Evolutionary conservation across 768 basidiomycete genomes (phyloP).

Genomic region (Tulasnella sp.): DNA sequence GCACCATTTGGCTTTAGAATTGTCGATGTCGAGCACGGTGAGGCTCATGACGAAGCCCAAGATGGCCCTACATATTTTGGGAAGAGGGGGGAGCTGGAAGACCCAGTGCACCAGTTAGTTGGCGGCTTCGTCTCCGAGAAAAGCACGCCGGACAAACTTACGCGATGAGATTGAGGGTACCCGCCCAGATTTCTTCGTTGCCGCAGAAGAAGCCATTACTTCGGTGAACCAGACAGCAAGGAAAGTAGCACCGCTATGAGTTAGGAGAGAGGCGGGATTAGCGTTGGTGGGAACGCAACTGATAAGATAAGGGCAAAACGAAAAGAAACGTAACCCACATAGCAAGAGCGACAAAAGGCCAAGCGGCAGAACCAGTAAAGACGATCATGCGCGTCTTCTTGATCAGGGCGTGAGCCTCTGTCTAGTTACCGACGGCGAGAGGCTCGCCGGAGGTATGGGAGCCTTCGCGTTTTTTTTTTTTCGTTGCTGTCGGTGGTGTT

Average conservation of each 20-base stretch:
- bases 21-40: constrained; percentile 92
- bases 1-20: constrained; percentile 91
- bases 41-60: constrained; percentile 93
- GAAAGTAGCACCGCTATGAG: neutral
- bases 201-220: constrained; percentile 78
- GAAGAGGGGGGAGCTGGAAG: neutral
- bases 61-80: constrained; percentile 39
- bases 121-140: constrained; percentile 41
- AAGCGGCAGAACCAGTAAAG: constrained; percentile 57
- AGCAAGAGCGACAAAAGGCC: constrained; percentile 71
- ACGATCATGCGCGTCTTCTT: constrained; percentile 32
- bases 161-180: constrained; percentile 46
- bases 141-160: constrained; percentile 47
- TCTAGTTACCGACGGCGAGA: neutral
- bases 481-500: constrained; percentile 33
- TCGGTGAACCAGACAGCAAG: constrained; percentile 73
- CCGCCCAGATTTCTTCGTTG: constrained; percentile 92
- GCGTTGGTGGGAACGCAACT: neutral
- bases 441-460: neutral
- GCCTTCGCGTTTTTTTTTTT: neutral
- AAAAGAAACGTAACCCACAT: constrained; percentile 42
- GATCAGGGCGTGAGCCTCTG: constrained; percentile 27
- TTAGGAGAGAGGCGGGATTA: neutral
- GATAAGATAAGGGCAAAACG: neutral
- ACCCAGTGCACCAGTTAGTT: neutral